A percentile compares a stretch with the other conserved stretches of the same genome.
Evolutionary conservation across 345 rosid species (phyloP).

Genomic region (Eucalyptus shirleyi): DNA sequence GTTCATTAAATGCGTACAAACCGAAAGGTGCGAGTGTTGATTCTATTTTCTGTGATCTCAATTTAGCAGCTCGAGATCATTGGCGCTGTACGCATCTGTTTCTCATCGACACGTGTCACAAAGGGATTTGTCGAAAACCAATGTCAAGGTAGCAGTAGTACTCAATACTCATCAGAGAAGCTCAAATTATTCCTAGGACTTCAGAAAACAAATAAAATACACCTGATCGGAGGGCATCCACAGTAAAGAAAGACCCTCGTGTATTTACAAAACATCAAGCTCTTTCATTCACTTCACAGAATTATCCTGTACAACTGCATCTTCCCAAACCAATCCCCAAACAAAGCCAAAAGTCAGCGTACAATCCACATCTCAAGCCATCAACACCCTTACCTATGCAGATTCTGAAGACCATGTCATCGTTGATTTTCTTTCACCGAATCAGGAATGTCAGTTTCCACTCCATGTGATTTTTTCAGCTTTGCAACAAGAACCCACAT

Average conservation of each 20-base stretch:
- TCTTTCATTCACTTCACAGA: neutral
- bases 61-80: neutral
- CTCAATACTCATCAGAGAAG: neutral
- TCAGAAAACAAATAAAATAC: neutral
- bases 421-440: conserved; percentile 9
- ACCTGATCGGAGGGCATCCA: neutral
- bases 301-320: neutral
- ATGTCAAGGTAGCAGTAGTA: neutral
- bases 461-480: conserved; percentile 59
- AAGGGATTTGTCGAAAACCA: neutral
- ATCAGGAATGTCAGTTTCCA: conserved; percentile 29
- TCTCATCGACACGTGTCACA: neutral
- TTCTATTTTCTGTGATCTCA: neutral
- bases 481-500: conserved; percentile 99
- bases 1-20: neutral
- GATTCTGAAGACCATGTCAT: neutral
- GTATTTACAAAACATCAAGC: neutral
- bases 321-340: neutral
- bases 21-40: neutral
- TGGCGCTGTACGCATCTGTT: neutral
- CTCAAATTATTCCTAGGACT: neutral
- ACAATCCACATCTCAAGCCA: neutral
- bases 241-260: neutral
- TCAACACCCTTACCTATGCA: neutral
- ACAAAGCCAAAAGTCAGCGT: neutral